Base-by-base conservation (phyloP, 2,329 filamentous ascomycete species). In the Monilinia vaccinii-corymbosi region DNA sequence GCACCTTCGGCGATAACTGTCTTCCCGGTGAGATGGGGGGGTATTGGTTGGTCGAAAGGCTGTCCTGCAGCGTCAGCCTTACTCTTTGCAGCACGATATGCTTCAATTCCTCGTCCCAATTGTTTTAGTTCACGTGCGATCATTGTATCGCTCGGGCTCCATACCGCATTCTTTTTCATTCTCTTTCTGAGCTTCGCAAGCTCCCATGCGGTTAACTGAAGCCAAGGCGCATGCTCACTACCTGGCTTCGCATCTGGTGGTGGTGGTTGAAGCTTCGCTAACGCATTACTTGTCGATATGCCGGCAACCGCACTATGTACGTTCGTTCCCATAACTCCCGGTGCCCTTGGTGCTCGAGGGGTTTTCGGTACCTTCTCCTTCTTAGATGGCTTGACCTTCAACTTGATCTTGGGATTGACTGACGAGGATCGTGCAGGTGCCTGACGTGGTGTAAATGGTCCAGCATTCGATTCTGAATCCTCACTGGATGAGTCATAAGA, bases 81-180 rank as follows among this genome's bases (percentile, higher is more conserved):
- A 67, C 80, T 80, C 74, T 85, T 84, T 8, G 86, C 85, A 48
- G 78, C 78, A 47, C 76, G 78, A 67, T 81, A 87, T 8, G 81
- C 81, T 56, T 86, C 84, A 18, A 83, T 78, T 3, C 85, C 85
- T 48, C 89, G 84, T 1, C 85, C 85, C 21, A 90, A 79, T 23
- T 78, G 78, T 71, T 88, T 88, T 1, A 94, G 80, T 73, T 93
- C 89, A 34, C 89, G 80, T 18, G 87, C 83, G 64, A 93, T 89
- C 89, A 94, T 94, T 0, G 89, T 92, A 67, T 90, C 87, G 64
- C 88, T 92, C 0, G 89, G 89, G 3, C 83, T 85, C 89, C 89
- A 94, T 5, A 89, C 86, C 0, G 89, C 87, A 69, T 94, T 94
- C 78, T 94, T 94, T 80, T 94, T 94, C 89, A 94, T 94, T 21